Conservation (phyloP, 2,329 filamentous ascomycete species). For the Xylaria polymorpha region DNA sequence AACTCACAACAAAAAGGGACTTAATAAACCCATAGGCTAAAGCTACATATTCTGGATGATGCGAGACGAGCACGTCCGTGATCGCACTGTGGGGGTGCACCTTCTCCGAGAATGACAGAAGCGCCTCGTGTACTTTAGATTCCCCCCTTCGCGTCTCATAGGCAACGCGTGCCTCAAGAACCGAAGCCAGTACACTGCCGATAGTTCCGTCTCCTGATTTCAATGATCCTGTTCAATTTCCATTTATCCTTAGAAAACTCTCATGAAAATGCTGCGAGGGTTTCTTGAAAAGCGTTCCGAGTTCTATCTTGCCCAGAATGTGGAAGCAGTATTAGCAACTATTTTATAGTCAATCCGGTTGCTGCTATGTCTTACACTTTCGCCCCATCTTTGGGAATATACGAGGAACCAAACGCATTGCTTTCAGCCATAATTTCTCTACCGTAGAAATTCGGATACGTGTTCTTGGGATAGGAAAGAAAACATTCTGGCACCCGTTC, state of each 20-base stretch:
- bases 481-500: no score
- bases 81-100: slow-evolving; percentile 8
- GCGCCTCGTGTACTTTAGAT: neutral
- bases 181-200: neutral
- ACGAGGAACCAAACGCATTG: neutral
- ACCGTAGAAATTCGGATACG: neutral
- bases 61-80: neutral
- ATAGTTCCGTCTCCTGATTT: neutral
- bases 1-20: neutral
- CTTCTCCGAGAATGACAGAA: slow-evolving; percentile 1
- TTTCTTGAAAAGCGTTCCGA: neutral
- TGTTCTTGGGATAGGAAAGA: neutral
- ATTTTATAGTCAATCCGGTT: neutral
- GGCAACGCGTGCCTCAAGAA: neutral
- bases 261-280: neutral
- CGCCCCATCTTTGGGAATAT: neutral
- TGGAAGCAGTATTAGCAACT: neutral
- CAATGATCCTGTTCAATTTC: neutral
- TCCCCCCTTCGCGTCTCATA: neutral
- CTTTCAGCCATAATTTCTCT: neutral
- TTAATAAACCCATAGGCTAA: neutral
- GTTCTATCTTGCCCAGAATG: neutral
- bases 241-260: neutral
- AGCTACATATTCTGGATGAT: slow-evolving; percentile 6
- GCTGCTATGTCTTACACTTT: neutral